These are phyloP conservation scores for Aspergillus quadricinctus DNA, from an alignment of 2,329 filamentous ascomycete species.

Conservation along the genomic window DNA sequence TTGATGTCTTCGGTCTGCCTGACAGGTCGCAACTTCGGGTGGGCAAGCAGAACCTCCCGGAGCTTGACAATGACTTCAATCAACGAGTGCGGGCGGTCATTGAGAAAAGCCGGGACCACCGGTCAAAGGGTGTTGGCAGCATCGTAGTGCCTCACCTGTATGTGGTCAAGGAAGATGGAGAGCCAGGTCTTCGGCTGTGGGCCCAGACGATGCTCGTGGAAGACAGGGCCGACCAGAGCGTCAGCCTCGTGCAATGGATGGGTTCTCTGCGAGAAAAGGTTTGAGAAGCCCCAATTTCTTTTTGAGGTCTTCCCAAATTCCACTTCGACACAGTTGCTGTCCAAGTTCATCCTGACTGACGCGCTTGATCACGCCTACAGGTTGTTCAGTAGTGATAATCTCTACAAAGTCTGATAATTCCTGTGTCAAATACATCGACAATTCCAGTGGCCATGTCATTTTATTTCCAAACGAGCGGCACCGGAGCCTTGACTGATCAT, in stretches of 20 bases:
- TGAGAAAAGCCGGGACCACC: conserved; percentile 86
- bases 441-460: conserved; percentile 15
- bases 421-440: conserved; percentile 2
- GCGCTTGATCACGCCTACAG: conserved; percentile 21
- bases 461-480: not conserved
- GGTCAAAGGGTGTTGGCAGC: conserved; percentile 81
- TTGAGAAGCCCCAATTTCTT: conserved; percentile 28
- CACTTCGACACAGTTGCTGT: conserved; percentile 5
- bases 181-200: conserved; percentile 93
- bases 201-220: conserved; percentile 94
- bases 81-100: conserved; percentile 86
- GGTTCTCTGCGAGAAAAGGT: conserved; percentile 93
- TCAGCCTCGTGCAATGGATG: conserved; percentile 92
- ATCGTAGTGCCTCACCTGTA: conserved; percentile 92
- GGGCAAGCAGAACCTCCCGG: conserved; percentile 81
- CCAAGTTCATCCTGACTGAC: conserved; percentile 20
- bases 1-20: conserved; percentile 83
- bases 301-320: conserved; percentile 7
- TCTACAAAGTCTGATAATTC: conserved; percentile 10
- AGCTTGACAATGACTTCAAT: conserved; percentile 93
- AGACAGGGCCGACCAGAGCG: conserved; percentile 87
- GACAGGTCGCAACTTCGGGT: conserved; percentile 83
- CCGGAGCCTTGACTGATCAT: not conserved
- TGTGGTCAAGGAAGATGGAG: conserved; percentile 89
- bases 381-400: conserved; percentile 29